Conservation (phyloP, 208 protist genomes). For the Naegleria lovaniensis region DNA sequence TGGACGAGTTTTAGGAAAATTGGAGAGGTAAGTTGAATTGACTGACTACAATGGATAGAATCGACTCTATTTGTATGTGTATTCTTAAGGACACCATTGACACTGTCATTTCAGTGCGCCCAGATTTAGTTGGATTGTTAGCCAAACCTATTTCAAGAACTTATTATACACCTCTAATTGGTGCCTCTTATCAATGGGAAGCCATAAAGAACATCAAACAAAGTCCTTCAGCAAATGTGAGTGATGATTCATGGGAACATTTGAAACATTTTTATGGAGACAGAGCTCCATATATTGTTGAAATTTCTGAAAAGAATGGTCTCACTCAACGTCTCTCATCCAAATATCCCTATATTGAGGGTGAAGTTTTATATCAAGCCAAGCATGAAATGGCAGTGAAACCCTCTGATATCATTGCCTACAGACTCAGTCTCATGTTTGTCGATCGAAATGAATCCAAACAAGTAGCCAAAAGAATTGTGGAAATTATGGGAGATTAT, state of each 20-base stretch:
- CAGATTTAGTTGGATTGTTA: neutral
- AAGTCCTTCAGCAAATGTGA: neutral
- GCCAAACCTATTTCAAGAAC: neutral
- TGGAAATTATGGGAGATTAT: conserved; percentile 69
- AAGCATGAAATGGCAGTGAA: conserved; percentile 73
- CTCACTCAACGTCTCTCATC: conserved; percentile 25
- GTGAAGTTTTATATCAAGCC: conserved; percentile 70
- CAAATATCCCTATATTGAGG: conserved; percentile 64
- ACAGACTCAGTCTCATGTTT: conserved; percentile 78
- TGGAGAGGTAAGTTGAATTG: conserved; percentile 57
- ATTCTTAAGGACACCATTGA: conserved; percentile 28
- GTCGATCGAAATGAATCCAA: conserved; percentile 63
- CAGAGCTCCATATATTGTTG: conserved; percentile 47
- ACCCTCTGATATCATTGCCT: conserved; percentile 76
- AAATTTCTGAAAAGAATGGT: conserved; percentile 35
- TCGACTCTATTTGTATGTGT: conserved; percentile 43
- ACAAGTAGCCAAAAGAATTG: conserved; percentile 62
- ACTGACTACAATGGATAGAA: conserved; percentile 63
- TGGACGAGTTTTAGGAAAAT: conserved; percentile 92
- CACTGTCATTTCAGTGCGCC: neutral
- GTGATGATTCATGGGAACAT: conserved; percentile 40
- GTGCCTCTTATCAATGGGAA: neutral
- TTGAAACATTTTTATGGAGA: conserved; percentile 46
- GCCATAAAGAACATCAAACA: neutral
- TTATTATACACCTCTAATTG: neutral